Evolutionary conservation across 345 rosid genomes (phyloP), one percentile per base, ranked within the genome.

Genomic region (Populus deltoides): DNA sequence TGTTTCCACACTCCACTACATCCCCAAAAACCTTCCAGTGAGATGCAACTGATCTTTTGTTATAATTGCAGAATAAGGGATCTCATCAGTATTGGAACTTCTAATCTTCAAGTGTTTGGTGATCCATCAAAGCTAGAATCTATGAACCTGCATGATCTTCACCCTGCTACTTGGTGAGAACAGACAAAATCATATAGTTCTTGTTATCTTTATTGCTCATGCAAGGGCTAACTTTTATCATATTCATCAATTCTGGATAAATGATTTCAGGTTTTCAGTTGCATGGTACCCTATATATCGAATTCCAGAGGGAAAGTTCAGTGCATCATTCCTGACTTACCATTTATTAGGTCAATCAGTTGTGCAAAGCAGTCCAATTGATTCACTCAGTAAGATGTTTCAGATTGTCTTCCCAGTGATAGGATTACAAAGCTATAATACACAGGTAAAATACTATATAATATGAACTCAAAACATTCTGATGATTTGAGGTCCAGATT

Each of bases 231-330:
- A 59, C 24, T n/a, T 24, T 59, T n/a, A 15, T 33, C 70, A 67
- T 36, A 8, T 24, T 31, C n/a, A 20, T 67, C 27, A 29, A 17
- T 31, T 11, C 36, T 12, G 29, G 35, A 29, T 20, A 62, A 29
- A 71, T 62, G 49, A 41, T 66, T 71, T 43, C 72, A 84, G 86
- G 82, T 84, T 77, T 75, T 75, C 84, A 39, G 86, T 84, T 29
- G 86, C 84, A 8, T 80, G 86, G 86, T 77, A 84, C 78, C 84
- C 86, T 18, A 72, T 81, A 62, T 81, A 78, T 51, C 63, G 72
- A 62, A 84, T 84, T 67, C 84, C 86, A 5, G 75, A 41, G 20
- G 80, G 82, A 17, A 81, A 72, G 12, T 70, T 83, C 20, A 55
- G 59, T 35, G 77, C 83, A 55, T 75, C 86, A 12, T 83, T 80